Percentiles rank a stretch among this genome's conserved stretches.
phyloP scores from a whole-genome alignment of 345 rosid genomes.

The Boechera stricta region DNA sequence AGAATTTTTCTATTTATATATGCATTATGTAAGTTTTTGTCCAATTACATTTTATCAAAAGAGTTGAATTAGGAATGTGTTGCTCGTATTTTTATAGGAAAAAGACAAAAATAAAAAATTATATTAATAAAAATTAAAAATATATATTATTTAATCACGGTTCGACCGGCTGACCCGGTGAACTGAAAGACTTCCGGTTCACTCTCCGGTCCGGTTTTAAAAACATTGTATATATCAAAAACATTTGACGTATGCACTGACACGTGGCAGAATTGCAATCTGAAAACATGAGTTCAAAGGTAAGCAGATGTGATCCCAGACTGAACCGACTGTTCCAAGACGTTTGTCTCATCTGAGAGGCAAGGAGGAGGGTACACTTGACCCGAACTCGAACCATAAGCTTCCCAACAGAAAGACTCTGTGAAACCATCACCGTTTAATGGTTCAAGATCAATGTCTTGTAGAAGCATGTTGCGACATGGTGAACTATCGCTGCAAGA shows the following conservation, averaged over 20 bases:
- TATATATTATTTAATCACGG: too few relatives aligned
- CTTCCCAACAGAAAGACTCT: conserved; percentile 79
- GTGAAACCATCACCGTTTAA: conserved; percentile 43
- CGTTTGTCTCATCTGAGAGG: conserved; percentile 45
- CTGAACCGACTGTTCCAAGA: conserved; percentile 54
- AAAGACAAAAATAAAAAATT: too few relatives aligned
- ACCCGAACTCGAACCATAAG: conserved; percentile 68
- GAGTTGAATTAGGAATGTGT: too few relatives aligned
- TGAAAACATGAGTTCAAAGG: conserved; percentile 41
- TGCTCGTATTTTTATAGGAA: too few relatives aligned
- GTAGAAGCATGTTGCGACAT: conserved; percentile 60
- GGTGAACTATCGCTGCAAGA: conserved; percentile 72
- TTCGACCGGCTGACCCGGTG: too few relatives aligned
- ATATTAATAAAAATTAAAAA: too few relatives aligned
- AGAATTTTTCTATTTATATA: too few relatives aligned
- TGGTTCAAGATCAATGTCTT: conserved; percentile 66
- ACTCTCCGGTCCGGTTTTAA: too few relatives aligned
- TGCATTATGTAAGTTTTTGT: too few relatives aligned
- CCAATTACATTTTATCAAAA: too few relatives aligned
- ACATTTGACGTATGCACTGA: not conserved
- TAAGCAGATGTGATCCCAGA: conserved; percentile 38
- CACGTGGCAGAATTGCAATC: conserved; percentile 20
- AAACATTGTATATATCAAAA: too few relatives aligned
- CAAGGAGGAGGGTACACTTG: conserved; percentile 68
- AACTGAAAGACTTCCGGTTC: too few relatives aligned